Base-by-base conservation (phyloP, 129 eudicot genomes). In the Mikania micrantha region DNA sequence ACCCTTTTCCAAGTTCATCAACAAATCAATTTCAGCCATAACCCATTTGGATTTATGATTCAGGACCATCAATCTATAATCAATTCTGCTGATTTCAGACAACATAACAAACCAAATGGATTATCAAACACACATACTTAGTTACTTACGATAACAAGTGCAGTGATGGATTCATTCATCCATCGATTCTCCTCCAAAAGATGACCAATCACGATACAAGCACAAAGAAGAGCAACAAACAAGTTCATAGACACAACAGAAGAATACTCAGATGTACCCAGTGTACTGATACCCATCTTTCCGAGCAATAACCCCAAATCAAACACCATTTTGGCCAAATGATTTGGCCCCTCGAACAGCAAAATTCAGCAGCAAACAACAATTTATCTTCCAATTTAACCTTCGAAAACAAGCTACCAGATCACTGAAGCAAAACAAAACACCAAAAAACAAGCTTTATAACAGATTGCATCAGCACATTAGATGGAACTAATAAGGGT, bases 81-180 rank as follows among this genome's bases (percentile, higher is more conserved):
- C 11, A 57, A 28, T 22, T 7, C 32, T 28, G 40, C 32, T 4
- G 25, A 45, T 2, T 5, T 27, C 48, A 44, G n/a, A n/a, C n/a
- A n/a, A n/a, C n/a, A n/a, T 19, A 32, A 13, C 25, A 47, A 67
- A 29, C n/a, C 9, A 2, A 5, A n/a, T 52, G 3, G 13, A 50
- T 21, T 20, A 36, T 13, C 69, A 47, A 19, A 34, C 12, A 74
- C 36, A 66, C 8, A 38, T 9, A 21, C 4, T 67, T 16, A 17
- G 9, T 8, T 1, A 71, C 97, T 87, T 78, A 91, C 97, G 42
- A 91, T 83, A 15, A 77, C 70, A 64, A 91, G 95, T 4, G 97
- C 95, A 7, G 97, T 91, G 48, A 91, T 91, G 28, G 97, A 91
- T 73, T 91, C 97, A 39, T 91, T 91, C 85, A 91, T 91, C 97